These are phyloP conservation scores for Hordeum pubiflorum DNA, from an alignment of 202 grass and related monocot genomes.

Conservation along the genomic window DNA sequence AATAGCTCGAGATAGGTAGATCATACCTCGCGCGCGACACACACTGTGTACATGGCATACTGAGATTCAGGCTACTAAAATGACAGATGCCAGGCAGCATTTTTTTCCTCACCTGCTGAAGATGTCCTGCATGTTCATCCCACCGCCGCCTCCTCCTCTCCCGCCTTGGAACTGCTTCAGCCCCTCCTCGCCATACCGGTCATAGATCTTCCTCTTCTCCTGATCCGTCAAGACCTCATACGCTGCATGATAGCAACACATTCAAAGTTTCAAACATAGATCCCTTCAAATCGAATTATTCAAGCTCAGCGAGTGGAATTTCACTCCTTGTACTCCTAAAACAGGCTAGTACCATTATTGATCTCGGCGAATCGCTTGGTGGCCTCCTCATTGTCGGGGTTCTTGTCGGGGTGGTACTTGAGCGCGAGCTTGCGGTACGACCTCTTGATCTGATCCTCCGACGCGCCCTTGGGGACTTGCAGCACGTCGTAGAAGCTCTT, in stretches of 20 bases:
- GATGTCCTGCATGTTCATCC: conserved; percentile 96
- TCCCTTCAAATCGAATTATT: neutral
- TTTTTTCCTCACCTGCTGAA: conserved; percentile 58
- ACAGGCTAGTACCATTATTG: conserved; percentile 59
- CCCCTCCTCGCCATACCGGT: conserved; percentile 88
- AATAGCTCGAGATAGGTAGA: neutral
- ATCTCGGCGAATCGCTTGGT: conserved; percentile 88
- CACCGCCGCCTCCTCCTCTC: conserved; percentile 49
- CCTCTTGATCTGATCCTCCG: conserved; percentile 97
- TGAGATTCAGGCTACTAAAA: neutral
- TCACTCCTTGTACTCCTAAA: neutral
- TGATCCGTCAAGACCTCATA: conserved; percentile 86
- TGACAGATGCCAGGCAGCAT: neutral
- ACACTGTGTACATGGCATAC: neutral
- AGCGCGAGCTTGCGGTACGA: conserved; percentile 94
- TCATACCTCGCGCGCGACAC: neutral
- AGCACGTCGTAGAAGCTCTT: conserved; percentile 97
- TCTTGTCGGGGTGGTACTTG: conserved; percentile 96
- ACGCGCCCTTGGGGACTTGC: conserved; percentile 82
- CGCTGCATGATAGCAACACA: conserved; percentile 37
- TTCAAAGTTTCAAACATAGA: neutral
- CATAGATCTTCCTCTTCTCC: conserved; percentile 98
- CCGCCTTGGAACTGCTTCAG: conserved; percentile 81
- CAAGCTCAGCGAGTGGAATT: neutral
- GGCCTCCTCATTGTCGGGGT: conserved; percentile 84